Percentiles rank a stretch among this genome's conserved stretches.
These are phyloP conservation scores for Fomitopsis pulvina DNA, from an alignment of 768 basidiomycete species.

Conservation along the genomic window DNA sequence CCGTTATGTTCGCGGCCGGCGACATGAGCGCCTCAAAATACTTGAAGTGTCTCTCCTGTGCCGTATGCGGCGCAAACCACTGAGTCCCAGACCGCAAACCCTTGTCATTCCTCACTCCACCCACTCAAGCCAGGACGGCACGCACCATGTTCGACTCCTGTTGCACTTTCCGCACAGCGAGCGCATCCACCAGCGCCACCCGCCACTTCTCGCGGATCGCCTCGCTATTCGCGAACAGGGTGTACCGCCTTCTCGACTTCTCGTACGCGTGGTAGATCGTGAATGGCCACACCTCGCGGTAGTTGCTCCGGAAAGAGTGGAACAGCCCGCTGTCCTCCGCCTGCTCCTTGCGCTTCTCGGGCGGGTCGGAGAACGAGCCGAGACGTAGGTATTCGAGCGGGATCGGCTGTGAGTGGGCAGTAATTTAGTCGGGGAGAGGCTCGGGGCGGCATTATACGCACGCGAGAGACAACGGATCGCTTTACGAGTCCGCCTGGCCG, in stretches of 20 bases:
- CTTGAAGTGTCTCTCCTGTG: constrained; percentile 62
- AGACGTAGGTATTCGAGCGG: constrained; percentile 74
- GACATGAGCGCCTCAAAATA: constrained; percentile 7
- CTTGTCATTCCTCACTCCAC: not conserved
- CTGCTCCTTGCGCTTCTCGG: constrained; percentile 61
- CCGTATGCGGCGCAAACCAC: constrained; percentile 58
- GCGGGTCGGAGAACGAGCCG: constrained; percentile 50
- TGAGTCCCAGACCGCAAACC: constrained; percentile 21
- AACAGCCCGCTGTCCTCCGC: constrained; percentile 51
- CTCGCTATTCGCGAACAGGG: constrained; percentile 60
- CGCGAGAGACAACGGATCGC: constrained; percentile 58
- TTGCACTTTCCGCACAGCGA: constrained; percentile 54
- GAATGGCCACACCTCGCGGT: constrained; percentile 64
- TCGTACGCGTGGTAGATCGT: constrained; percentile 66
- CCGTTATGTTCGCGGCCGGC: constrained; percentile 35
- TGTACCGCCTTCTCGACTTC: constrained; percentile 56
- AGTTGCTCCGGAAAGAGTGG: constrained; percentile 46
- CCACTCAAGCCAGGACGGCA: not conserved
- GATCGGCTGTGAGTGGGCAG: constrained; percentile 53
- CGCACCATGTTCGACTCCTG: constrained; percentile 71
- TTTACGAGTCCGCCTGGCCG: constrained; percentile 39
- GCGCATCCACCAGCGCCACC: constrained; percentile 50
- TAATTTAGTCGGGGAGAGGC: not conserved
- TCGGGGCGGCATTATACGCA: constrained; percentile 27
- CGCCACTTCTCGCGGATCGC: constrained; percentile 57